phyloP scores from a whole-genome alignment of 1,284 basidiomycete species.

The Pholiota adiposa region DNA sequence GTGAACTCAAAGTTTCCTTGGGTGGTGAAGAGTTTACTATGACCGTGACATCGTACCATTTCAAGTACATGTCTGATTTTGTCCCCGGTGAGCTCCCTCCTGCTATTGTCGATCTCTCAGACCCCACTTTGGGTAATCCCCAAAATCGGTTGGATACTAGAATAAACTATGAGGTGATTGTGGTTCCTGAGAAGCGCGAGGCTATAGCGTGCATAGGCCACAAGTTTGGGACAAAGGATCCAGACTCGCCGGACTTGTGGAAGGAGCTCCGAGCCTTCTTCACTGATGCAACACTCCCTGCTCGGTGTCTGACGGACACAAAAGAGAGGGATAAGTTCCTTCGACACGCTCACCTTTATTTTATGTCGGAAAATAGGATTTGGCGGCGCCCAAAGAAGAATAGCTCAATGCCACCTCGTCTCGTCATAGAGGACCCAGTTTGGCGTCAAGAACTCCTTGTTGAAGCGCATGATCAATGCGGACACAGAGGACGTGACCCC shows the following conservation, averaged over 20 bases:
- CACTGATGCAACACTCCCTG: constrained; percentile 9
- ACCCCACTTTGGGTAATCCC: neutral
- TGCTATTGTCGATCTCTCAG: neutral
- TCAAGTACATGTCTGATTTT: neutral
- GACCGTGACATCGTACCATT: neutral
- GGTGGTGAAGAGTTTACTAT: neutral
- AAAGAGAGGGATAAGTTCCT: constrained; percentile 16
- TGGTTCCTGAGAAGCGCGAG: neutral
- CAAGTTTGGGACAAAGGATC: constrained; percentile 14
- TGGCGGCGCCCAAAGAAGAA: constrained; percentile 20
- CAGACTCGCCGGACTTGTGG: constrained; percentile 17
- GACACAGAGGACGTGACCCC: constrained; percentile 33
- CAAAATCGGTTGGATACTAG: neutral
- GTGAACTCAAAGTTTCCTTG: neutral
- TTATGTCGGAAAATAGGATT: constrained; percentile 18
- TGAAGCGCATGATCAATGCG: constrained; percentile 26
- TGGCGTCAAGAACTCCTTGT: constrained; percentile 21
- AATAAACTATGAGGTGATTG: neutral
- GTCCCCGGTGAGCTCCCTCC: neutral
- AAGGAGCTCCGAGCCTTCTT: constrained; percentile 18
- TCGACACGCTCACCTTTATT: constrained; percentile 16
- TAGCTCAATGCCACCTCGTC: constrained; percentile 9
- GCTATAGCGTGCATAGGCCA: constrained; percentile 7
- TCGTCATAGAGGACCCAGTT: constrained; percentile 19
- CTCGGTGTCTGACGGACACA: neutral